phyloP scores from a whole-genome alignment of 2,329 filamentous ascomycete genomes.

The Diaporthe eres region DNA sequence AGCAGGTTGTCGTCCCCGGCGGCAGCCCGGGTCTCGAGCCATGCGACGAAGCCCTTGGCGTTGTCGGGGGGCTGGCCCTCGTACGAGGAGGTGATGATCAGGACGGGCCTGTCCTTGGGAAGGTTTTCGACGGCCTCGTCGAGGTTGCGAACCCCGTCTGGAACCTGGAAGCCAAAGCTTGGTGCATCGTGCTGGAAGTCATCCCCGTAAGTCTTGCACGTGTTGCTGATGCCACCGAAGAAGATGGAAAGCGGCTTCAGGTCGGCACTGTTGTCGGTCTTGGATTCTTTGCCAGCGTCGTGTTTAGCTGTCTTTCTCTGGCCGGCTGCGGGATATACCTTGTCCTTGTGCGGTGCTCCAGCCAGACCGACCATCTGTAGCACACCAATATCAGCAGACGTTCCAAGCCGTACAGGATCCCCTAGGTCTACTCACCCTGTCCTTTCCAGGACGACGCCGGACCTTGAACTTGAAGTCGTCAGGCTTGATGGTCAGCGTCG shows the following conservation, averaged over 20 bases:
- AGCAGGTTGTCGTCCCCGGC: constrained; percentile 52
- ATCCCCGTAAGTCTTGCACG: constrained; percentile 68
- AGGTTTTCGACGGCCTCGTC: constrained; percentile 65
- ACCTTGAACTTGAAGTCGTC: constrained; percentile 44
- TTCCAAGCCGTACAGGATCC: neutral
- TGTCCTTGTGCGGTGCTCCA: constrained; percentile 31
- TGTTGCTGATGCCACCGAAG: constrained; percentile 71
- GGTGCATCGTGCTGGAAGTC: constrained; percentile 62
- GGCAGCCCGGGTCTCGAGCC: constrained; percentile 61
- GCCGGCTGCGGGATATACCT: constrained; percentile 27
- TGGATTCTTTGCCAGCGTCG: neutral
- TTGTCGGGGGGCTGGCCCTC: constrained; percentile 72
- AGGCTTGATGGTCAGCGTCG: constrained; percentile 61
- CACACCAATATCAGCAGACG: neutral
- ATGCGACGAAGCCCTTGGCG: constrained; percentile 67
- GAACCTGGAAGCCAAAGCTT: constrained; percentile 61
- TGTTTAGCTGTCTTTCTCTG: neutral
- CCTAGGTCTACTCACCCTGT: constrained; percentile 17
- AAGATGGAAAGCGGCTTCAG: constrained; percentile 65
- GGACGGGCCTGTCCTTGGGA: constrained; percentile 61
- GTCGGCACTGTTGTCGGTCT: constrained; percentile 40
- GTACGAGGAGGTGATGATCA: constrained; percentile 70
- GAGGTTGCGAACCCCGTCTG: constrained; percentile 57
- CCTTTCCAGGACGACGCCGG: constrained; percentile 42
- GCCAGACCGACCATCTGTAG: constrained; percentile 30